Evolutionary conservation across 345 rosid genomes (phyloP), one percentile per base, ranked within the genome.

Genomic region (Kandelia obovata): DNA sequence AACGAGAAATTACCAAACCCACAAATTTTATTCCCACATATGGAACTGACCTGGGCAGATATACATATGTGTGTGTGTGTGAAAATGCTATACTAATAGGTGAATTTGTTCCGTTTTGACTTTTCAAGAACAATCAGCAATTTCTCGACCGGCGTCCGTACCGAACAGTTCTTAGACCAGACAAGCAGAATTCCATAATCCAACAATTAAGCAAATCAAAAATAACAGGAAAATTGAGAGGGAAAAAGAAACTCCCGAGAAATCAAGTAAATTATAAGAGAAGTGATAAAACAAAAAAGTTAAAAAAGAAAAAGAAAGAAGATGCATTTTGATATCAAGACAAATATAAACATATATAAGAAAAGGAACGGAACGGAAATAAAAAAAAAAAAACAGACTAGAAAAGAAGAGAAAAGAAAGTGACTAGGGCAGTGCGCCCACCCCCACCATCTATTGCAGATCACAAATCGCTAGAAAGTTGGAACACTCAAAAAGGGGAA

Each of bases 371-470:
- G 16, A 43, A 43, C 11, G 0, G 2, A 10, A 2, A 39, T 6
- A 10, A 39, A 11, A 39, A 10, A 39, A 39, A 11, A 21, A 28
- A 28, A 28, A 28, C 2, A 28, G 30, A 28, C 30, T 2, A 28
- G 30, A 9, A 39, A 39, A 2, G 11, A 39, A 39, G 21, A 21
- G 21, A 10, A 11, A 39, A 11, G 1, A 2, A 13, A 13, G 5
- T 43, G 49, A 34, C 37, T 7, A 16, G 49, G 49, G 49, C 30
- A 56, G 59, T 11, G 28, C 19, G 68, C 77, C 61, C 26, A 46
- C 70, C 74, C 74, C 66, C 68, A 75, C 30, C 62, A 15, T 51
- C 65, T 64, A 69, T 35, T 72, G 72, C 75, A 76, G 77, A 69
- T 75, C 72, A 39, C 51, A 62, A 34, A 74, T 10, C 53, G 16